Conservation (phyloP, 805 yeast species). For the Metschnikowia picachoensis region DNA sequence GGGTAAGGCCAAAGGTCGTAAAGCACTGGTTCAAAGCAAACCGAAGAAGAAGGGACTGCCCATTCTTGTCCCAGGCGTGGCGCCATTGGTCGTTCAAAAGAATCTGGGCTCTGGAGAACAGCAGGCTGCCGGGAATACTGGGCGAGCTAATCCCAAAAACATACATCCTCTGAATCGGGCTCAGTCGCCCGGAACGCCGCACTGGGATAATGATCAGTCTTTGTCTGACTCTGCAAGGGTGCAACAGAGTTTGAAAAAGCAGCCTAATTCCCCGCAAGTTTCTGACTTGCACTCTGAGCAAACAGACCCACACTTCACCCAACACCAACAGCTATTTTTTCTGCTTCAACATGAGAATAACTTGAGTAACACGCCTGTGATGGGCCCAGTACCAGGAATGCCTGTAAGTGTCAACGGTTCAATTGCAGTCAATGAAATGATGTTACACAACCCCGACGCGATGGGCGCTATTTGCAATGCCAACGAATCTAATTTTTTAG, state of each 20-base stretch:
- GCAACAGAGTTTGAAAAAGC: conserved; percentile 1
- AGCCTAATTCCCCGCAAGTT: no score
- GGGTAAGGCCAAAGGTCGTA: not conserved
- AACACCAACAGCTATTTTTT: conserved; percentile 3
- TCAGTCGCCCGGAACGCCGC: conserved; percentile 2
- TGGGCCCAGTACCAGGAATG: no score
- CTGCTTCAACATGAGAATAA: not conserved
- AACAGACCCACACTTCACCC: not conserved
- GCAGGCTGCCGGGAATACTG: not conserved
- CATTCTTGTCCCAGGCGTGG: conserved; percentile 9
- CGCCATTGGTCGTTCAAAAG: conserved; percentile 8
- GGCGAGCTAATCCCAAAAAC: not conserved
- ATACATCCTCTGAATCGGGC: not conserved
- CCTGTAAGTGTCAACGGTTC: not conserved
- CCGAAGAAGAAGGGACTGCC: conserved; percentile 8
- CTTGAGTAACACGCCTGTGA: no score
- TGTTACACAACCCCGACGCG: conserved; percentile 1
- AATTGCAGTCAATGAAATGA: not conserved
- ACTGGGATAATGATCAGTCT: conserved; percentile 2
- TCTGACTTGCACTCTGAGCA: no score
- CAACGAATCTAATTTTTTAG: conserved; percentile 3
- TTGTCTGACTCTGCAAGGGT: not conserved
- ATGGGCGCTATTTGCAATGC: conserved; percentile 2
- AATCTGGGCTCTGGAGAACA: not conserved
- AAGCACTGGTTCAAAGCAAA: conserved; percentile 3